These are phyloP conservation scores for Pseudonitzschia delicatissima DNA, from an alignment of 108 stramenopile genomes.

Conservation along the genomic window DNA sequence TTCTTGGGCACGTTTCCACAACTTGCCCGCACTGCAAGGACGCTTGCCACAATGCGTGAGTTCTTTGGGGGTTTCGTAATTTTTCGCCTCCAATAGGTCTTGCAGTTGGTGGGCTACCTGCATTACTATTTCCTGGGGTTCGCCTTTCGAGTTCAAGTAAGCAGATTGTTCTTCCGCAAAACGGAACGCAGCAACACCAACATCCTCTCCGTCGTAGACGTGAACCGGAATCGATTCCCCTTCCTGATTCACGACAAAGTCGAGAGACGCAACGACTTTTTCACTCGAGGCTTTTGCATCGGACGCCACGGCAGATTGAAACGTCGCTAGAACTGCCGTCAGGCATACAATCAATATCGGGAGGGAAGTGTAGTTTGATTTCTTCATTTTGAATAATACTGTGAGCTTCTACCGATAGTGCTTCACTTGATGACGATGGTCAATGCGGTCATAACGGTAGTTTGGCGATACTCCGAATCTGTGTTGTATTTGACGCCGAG, in stretches of 20 bases:
- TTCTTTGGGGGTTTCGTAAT: conserved; percentile 35
- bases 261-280: conserved; percentile 7
- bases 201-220: conserved; percentile 44
- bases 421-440: too few species aligned
- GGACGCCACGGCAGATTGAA: not conserved
- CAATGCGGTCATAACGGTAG: too few species aligned
- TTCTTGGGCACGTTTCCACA: conserved; percentile 58
- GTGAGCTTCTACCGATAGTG: too few species aligned
- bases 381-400: not conserved
- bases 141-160: not conserved
- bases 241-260: not conserved
- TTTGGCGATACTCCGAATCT: too few species aligned
- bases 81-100: conserved; percentile 4
- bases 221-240: not conserved
- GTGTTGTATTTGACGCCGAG: too few species aligned
- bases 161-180: conserved; percentile 39
- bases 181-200: conserved; percentile 48
- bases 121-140: conserved; percentile 13
- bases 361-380: not conserved
- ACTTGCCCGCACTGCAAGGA: conserved; percentile 46
- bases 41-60: conserved; percentile 45
- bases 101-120: conserved; percentile 31
- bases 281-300: not conserved
- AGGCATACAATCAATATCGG: not conserved
- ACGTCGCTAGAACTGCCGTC: not conserved